These are phyloP conservation scores for Moricandia moricandioides DNA, from an alignment of 345 rosid genomes.

Conservation along the genomic window DNA sequence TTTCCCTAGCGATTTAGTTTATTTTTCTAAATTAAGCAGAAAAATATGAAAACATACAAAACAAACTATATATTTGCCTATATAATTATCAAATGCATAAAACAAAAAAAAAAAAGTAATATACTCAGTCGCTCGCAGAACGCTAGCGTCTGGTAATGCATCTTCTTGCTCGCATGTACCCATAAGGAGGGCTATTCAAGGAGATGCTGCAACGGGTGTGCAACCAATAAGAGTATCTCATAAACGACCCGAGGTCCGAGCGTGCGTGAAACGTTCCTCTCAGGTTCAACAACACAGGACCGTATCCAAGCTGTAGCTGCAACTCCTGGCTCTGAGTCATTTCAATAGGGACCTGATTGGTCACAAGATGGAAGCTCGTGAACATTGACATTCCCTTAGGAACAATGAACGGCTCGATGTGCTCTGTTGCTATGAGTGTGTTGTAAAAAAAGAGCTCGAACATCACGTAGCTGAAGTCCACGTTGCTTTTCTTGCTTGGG, in stretches of 20 bases:
- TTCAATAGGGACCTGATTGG: conserved; percentile 73
- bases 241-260: conserved; percentile 58
- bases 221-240: conserved; percentile 68
- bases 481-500: conserved; percentile 66
- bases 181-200: conserved; percentile 68
- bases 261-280: conserved; percentile 68
- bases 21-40: conserved; percentile 3
- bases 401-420: conserved; percentile 67
- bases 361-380: conserved; percentile 53
- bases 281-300: conserved; percentile 51
- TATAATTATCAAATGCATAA: neutral
- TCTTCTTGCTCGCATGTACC: conserved; percentile 51
- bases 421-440: conserved; percentile 62
- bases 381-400: conserved; percentile 45
- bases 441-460: conserved; percentile 62
- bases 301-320: conserved; percentile 47
- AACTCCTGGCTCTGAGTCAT: conserved; percentile 44
- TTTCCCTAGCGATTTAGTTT: neutral
- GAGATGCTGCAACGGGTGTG: conserved; percentile 55
- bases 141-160: conserved; percentile 66
- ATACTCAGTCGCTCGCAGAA: neutral
- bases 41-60: neutral
- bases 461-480: conserved; percentile 63
- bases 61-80: neutral
- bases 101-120: neutral